Evolutionary conservation across 139 green algal species (phyloP), one percentile per base, ranked within the genome.

Genomic region (Coelastrella sp.): DNA sequence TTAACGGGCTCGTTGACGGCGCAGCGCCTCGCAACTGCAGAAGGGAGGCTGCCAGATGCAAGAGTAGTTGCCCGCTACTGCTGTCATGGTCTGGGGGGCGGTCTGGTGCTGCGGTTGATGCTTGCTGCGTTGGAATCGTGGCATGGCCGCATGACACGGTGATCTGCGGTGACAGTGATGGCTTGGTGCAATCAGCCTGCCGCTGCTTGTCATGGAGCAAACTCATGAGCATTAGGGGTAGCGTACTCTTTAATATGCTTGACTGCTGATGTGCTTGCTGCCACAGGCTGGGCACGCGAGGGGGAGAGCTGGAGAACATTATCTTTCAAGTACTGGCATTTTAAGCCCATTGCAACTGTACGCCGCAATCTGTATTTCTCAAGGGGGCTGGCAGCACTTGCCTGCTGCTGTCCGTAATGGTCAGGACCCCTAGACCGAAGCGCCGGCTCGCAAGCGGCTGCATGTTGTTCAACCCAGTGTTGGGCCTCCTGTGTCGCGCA

Each of bases 21-120:
- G 19, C 11, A 0, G 2, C 17, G 3, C 96, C 96, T 0, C 96
- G 90, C 59, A 98, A 91, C 88, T 98, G 96, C 76, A 98, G 93
- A n/a, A 98, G 76, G 2, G 95, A 96, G 5, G 92, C 92, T 13
- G 87, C 74, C 4, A 95, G 32, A 22, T 85, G 85, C 68, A 92
- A 66, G 32, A 86, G 57, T 61, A 90, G 59, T 7, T 10, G 58
- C n/a, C 22, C 59, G 81, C 22, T 60, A 75, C 71, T 61, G 59
- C 60, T 56, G 60, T 60, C 32, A 47, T 47, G 32, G 32, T 47
- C 32, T 47, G 32, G 32, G 32, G 1, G 32, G 32, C 32, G 0
- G 32, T 1, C 32, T 77, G 81, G n/a, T 57, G 80, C 80, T 86
- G 81, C 61, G 23, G 81, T 23, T 76, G 23, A 16, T 32, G 66